Conservation (phyloP, 2,329 filamentous ascomycete species). For the Metarhizium sp. region DNA sequence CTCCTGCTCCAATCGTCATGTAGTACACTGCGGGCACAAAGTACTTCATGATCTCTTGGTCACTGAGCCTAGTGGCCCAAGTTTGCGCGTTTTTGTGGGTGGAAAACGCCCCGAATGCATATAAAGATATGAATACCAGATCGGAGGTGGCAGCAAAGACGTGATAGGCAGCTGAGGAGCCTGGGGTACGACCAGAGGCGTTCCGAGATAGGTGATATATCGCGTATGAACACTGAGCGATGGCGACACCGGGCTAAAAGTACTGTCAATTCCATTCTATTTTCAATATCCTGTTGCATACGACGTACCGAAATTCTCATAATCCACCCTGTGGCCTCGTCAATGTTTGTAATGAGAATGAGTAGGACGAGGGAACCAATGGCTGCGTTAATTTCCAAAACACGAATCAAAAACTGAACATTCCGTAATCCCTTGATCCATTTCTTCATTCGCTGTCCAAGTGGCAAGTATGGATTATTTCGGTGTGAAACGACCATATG, state of each 20-base stretch:
- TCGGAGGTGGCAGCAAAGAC: constrained; percentile 73
- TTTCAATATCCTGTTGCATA: not conserved
- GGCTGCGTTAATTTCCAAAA: constrained; percentile 58
- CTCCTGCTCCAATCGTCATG: constrained; percentile 51
- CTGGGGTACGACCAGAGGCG: constrained; percentile 61
- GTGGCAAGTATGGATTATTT: constrained; percentile 49
- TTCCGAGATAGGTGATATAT: constrained; percentile 71
- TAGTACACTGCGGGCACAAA: constrained; percentile 63
- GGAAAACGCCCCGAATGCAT: constrained; percentile 42
- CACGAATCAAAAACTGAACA: constrained; percentile 58
- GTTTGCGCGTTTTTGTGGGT: constrained; percentile 30
- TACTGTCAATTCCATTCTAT: not conserved
- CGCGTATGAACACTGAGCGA: constrained; percentile 64
- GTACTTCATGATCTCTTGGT: constrained; percentile 43
- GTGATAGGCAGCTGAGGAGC: constrained; percentile 81
- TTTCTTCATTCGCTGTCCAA: constrained; percentile 61
- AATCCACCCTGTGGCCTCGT: constrained; percentile 61
- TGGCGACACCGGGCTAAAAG: constrained; percentile 62
- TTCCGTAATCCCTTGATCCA: constrained; percentile 61
- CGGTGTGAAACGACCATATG: constrained; percentile 57
- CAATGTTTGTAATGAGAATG: constrained; percentile 64
- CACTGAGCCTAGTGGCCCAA: constrained; percentile 62
- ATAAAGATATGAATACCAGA: constrained; percentile 43
- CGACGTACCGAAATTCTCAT: constrained; percentile 63
- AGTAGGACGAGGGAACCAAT: constrained; percentile 64